phyloP scores from a whole-genome alignment of 2,329 filamentous ascomycete species.

The Teratosphaeria zuluensis region DNA sequence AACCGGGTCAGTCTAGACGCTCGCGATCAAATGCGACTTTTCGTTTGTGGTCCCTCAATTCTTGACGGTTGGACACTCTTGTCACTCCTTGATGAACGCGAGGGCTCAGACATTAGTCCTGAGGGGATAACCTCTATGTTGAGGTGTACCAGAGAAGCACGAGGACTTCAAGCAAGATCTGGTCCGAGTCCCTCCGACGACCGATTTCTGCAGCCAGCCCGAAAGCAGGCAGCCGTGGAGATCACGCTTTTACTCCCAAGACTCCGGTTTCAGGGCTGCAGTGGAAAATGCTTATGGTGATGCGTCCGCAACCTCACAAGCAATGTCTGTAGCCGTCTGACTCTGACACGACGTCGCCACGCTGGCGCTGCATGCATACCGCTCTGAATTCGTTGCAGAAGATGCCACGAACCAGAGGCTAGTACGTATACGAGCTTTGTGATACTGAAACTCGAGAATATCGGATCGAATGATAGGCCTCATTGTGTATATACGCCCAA shows the following conservation, averaged over 20 bases:
- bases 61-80: too few species aligned
- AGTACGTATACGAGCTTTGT: neutral
- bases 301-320: neutral
- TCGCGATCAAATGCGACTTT: too few species aligned
- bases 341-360: neutral
- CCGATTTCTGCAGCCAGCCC: neutral
- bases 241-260: neutral
- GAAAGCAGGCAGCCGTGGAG: neutral
- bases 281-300: neutral
- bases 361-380: neutral
- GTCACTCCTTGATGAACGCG: too few species aligned
- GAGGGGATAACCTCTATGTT: too few species aligned
- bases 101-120: too few species aligned
- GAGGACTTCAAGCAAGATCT: neutral
- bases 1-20: too few species aligned
- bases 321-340: neutral
- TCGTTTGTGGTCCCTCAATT: too few species aligned
- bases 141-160: neutral
- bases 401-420: neutral
- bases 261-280: neutral
- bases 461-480: neutral
- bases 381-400: neutral
- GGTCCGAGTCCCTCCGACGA: neutral
- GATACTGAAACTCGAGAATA: too few species aligned
- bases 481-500: neutral